phyloP scores from a whole-genome alignment of 148 eudicot genomes.

The Beta vulgaris region DNA sequence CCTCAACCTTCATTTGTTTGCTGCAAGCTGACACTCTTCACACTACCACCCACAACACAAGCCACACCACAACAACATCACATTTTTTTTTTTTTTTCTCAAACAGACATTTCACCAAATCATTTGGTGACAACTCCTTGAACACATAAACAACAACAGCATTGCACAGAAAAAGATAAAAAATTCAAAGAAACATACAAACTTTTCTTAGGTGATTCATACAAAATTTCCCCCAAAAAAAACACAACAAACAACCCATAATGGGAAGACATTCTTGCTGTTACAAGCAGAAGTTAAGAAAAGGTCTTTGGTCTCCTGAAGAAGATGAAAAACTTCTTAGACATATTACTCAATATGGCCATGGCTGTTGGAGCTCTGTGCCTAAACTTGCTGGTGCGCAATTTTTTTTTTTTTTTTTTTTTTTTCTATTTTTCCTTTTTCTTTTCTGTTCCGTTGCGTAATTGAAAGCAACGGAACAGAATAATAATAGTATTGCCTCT shows the following conservation, averaged over 20 bases:
- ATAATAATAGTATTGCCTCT: neutral
- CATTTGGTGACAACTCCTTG: neutral
- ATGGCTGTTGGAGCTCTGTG: conserved; percentile 98
- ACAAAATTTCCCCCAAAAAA: too few species aligned
- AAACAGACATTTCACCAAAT: neutral
- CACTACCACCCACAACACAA: neutral
- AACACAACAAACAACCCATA: too few species aligned
- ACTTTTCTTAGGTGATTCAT: neutral
- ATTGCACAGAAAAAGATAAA: conserved; percentile 20
- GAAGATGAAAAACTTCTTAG: conserved; percentile 94
- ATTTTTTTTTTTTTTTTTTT: neutral
- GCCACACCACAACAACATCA: neutral
- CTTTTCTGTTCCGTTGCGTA: neutral
- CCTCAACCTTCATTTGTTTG: conserved; percentile 1
- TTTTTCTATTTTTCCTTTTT: too few species aligned
- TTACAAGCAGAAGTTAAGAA: conserved; percentile 87
- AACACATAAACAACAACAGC: conserved; percentile 1
- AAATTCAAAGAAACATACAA: too few species aligned
- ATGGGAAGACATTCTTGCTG: conserved; percentile 96
- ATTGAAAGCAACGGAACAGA: neutral
- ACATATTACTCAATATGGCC: conserved; percentile 77
- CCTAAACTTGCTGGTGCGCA: conserved; percentile 85
- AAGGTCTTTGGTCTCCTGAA: conserved; percentile 98
- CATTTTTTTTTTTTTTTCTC: neutral
- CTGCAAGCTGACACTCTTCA: conserved; percentile 22